These are phyloP conservation scores for Mariannaea elegans DNA, from an alignment of 2,329 filamentous ascomycete species.

Conservation along the genomic window DNA sequence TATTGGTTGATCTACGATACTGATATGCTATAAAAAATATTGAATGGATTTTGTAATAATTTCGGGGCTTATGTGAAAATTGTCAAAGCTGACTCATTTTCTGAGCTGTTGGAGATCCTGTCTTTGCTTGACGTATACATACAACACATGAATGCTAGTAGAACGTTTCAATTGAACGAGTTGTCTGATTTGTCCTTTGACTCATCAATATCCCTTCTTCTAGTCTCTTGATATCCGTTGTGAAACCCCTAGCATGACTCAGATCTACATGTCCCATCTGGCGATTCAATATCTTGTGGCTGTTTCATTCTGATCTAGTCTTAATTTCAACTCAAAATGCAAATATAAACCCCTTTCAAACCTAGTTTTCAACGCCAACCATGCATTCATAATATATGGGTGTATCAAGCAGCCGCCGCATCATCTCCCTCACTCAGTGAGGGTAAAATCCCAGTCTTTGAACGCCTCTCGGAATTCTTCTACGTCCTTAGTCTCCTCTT, in stretches of 20 bases:
- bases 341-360: not conserved
- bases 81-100: too few species aligned
- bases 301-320: not conserved
- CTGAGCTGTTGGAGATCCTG: too few species aligned
- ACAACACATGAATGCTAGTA: too few species aligned
- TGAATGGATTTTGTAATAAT: too few species aligned
- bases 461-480: constrained; percentile 83
- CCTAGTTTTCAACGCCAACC: constrained; percentile 30
- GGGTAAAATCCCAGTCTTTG: constrained; percentile 85
- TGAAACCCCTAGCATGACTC: not conserved
- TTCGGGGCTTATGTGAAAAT: too few species aligned
- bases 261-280: not conserved
- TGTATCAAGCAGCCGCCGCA: constrained; percentile 20
- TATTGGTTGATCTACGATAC: too few species aligned
- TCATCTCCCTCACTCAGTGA: constrained; percentile 37
- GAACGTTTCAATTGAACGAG: too few species aligned
- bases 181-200: too few species aligned
- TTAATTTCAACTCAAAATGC: not conserved
- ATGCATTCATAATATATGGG: constrained; percentile 14
- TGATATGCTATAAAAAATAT: too few species aligned
- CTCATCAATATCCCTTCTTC: too few species aligned
- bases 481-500: constrained; percentile 82
- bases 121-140: too few species aligned
- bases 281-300: not conserved
- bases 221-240: not conserved